Evolutionary conservation across 257 asterid species (phyloP).

Genomic region (Solanum tarapatanum): DNA sequence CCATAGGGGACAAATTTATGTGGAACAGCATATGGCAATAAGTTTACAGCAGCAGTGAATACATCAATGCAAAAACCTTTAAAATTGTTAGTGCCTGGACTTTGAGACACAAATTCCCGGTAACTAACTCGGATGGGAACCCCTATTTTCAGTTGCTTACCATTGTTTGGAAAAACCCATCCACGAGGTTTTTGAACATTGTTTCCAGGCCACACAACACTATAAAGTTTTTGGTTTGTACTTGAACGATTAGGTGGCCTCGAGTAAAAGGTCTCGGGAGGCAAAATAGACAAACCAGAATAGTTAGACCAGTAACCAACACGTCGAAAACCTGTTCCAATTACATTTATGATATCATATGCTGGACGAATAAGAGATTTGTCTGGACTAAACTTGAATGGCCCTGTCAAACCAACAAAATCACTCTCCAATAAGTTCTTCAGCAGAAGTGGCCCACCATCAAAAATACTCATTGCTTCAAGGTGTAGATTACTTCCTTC

Average conservation of each 20-base stretch:
- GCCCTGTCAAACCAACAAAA: constrained; percentile 72
- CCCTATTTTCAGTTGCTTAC: constrained; percentile 67
- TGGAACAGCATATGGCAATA: constrained; percentile 85
- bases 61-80: constrained; percentile 93
- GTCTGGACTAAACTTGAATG: constrained; percentile 45
- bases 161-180: constrained; percentile 88
- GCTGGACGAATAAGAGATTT: constrained; percentile 53
- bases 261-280: constrained; percentile 51
- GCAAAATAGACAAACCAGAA: constrained; percentile 57
- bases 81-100: constrained; percentile 40
- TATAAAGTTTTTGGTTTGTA: constrained; percentile 28
- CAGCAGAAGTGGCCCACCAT: constrained; percentile 69
- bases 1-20: constrained; percentile 77
- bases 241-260: constrained; percentile 44
- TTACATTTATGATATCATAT: constrained; percentile 62
- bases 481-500: constrained; percentile 48
- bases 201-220: constrained; percentile 94
- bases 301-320: constrained; percentile 85
- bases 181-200: constrained; percentile 67
- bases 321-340: constrained; percentile 69
- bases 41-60: constrained; percentile 65
- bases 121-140: constrained; percentile 73
- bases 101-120: constrained; percentile 70
- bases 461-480: constrained; percentile 54
- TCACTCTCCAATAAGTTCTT: constrained; percentile 41